Conservation (phyloP, 2,329 filamentous ascomycete genomes). For the Fusarium decemcellulare region DNA sequence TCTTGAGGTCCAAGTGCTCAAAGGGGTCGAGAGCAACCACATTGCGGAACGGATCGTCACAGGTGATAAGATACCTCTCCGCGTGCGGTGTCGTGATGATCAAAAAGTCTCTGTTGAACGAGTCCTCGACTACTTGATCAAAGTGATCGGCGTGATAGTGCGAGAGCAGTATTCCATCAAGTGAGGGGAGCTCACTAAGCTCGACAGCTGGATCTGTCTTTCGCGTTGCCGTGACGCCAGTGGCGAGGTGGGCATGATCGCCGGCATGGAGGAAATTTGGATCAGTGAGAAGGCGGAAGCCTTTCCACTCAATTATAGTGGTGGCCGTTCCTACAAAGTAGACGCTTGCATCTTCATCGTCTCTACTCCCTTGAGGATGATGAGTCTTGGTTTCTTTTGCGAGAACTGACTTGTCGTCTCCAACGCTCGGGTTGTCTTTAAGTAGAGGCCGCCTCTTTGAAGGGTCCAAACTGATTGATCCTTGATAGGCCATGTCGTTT, state of each 20-base stretch:
- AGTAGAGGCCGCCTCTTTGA: conserved; percentile 31
- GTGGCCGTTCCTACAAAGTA: conserved; percentile 71
- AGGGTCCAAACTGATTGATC: conserved; percentile 14
- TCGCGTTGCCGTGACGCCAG: conserved; percentile 69
- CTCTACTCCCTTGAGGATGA: conserved; percentile 28
- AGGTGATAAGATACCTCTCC: conserved; percentile 62
- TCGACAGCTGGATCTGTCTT: conserved; percentile 73
- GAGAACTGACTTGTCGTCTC: conserved; percentile 20
- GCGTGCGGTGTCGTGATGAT: conserved; percentile 77
- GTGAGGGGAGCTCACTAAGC: conserved; percentile 69
- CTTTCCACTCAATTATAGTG: conserved; percentile 68
- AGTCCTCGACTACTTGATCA: conserved; percentile 56
- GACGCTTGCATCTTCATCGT: conserved; percentile 52
- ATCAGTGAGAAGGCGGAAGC: conserved; percentile 68
- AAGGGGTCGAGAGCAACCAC: conserved; percentile 71
- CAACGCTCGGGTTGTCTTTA: conserved; percentile 14
- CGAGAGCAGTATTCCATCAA: conserved; percentile 72
- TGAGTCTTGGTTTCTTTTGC: conserved; percentile 32
- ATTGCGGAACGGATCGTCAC: conserved; percentile 65
- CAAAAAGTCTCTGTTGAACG: conserved; percentile 63
- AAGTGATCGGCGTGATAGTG: conserved; percentile 73
- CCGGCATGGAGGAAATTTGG: conserved; percentile 77
- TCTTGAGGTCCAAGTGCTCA: conserved; percentile 57
- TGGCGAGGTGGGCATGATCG: conserved; percentile 76
- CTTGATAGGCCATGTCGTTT: conserved; percentile 27